These are phyloP conservation scores for Nakazawaea holstii DNA, from an alignment of 805 yeast genomes.

Conservation along the genomic window DNA sequence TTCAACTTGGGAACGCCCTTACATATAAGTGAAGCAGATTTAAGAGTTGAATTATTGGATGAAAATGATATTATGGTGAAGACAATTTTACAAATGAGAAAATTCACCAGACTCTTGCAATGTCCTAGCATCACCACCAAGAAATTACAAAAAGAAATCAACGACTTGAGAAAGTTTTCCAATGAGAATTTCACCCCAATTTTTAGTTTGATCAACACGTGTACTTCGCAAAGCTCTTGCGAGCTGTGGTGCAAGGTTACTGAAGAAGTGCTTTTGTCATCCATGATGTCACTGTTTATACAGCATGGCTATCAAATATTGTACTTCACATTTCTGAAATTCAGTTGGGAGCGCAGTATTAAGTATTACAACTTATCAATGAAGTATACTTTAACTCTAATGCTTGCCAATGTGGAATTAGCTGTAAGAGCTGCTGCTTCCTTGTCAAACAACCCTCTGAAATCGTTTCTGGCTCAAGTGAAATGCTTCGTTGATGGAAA, in stretches of 20 bases:
- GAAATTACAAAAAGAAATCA: slow-evolving; percentile 17
- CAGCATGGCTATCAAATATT: background rate
- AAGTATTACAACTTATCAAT: background rate
- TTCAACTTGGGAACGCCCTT: slow-evolving; percentile 6
- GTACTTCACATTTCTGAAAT: background rate
- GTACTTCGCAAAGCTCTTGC: background rate
- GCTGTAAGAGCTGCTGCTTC: background rate
- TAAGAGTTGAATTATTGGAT: background rate
- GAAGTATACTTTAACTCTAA: background rate
- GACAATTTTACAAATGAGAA: background rate
- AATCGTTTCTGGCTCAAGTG: background rate
- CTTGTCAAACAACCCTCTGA: background rate
- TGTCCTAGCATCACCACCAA: background rate
- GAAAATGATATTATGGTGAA: background rate
- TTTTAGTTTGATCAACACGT: slow-evolving; percentile 11
- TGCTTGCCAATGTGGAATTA: background rate
- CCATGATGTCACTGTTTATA: background rate
- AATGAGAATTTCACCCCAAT: slow-evolving; percentile 26
- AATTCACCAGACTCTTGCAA: background rate
- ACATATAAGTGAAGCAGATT: background rate
- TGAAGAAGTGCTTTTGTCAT: background rate
- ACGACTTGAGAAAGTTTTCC: slow-evolving; percentile 27
- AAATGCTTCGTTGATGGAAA: background rate
- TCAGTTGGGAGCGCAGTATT: background rate
- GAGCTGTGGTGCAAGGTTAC: background rate